phyloP scores from a whole-genome alignment of 2,329 filamentous ascomycete genomes.

The Tolypocladium tropicale region DNA sequence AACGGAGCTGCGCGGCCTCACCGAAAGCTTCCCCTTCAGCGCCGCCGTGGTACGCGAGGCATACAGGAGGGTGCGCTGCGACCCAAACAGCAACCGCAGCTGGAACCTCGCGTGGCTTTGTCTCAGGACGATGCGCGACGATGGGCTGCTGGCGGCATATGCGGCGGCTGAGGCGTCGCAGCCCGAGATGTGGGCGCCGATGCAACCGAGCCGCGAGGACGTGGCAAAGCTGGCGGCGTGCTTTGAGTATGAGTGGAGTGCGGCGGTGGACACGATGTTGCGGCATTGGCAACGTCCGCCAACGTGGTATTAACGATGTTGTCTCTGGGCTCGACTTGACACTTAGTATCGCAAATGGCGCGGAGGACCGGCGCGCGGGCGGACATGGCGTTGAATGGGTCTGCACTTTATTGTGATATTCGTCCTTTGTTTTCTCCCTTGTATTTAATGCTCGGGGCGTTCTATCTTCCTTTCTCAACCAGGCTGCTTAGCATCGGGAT shows the following conservation, averaged over 20 bases:
- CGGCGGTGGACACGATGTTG: conserved; percentile 55
- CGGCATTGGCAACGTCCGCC: conserved; percentile 57
- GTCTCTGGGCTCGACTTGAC: neutral
- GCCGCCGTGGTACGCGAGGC: conserved; percentile 56
- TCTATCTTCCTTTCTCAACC: neutral
- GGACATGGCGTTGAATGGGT: neutral
- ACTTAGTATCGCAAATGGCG: neutral
- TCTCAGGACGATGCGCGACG: conserved; percentile 53
- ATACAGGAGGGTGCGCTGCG: conserved; percentile 49
- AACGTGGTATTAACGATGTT: conserved; percentile 34
- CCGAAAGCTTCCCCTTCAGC: conserved; percentile 56
- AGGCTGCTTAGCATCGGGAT: neutral
- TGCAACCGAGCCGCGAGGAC: conserved; percentile 43
- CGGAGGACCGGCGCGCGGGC: neutral
- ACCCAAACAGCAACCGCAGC: conserved; percentile 56
- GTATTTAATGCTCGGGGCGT: no score
- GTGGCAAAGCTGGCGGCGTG: conserved; percentile 48
- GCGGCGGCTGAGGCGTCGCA: conserved; percentile 50
- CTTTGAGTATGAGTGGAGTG: conserved; percentile 58
- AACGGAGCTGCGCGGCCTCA: conserved; percentile 58
- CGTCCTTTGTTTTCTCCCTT: no score
- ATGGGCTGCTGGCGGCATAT: conserved; percentile 50
- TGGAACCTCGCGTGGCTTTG: conserved; percentile 73
- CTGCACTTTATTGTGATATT: no score
- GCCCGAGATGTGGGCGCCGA: conserved; percentile 61